phyloP scores from a whole-genome alignment of 768 basidiomycete species.

The Amanita polypyramis region DNA sequence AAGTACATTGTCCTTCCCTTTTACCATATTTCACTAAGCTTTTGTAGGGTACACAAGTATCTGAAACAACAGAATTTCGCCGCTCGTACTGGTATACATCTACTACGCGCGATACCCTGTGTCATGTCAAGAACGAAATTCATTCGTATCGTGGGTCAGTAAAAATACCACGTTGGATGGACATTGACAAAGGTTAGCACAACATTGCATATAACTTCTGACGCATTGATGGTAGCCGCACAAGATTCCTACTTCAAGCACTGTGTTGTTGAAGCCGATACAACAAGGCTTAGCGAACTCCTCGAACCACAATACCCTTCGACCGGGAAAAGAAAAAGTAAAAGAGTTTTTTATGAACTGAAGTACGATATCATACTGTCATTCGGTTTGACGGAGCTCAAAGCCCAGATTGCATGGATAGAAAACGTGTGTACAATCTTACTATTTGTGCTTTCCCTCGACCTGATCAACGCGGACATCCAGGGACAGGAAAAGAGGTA shows the following conservation, averaged over 20 bases:
- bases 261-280: conserved; percentile 11
- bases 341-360: conserved; percentile 13
- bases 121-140: conserved; percentile 10
- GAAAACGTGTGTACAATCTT: conserved; percentile 20
- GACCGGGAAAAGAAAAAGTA: conserved; percentile 5
- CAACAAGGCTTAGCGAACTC: conserved; percentile 1
- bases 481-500: conserved; percentile 15
- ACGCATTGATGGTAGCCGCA: conserved; percentile 9
- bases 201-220: conserved; percentile 13
- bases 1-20: not conserved
- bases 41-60: conserved; percentile 25
- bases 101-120: conserved; percentile 4
- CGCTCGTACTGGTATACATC: conserved; percentile 9
- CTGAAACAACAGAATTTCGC: conserved; percentile 17
- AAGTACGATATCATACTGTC: conserved; percentile 29
- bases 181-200: conserved; percentile 14
- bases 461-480: too few species aligned
- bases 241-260: conserved; percentile 9
- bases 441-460: not conserved
- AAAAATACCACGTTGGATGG: conserved; percentile 16
- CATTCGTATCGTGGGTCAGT: conserved; percentile 16
- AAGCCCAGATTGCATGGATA: conserved; percentile 34
- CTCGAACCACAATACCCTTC: not conserved
- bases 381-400: conserved; percentile 36
- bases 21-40: not conserved